Conservation (phyloP, 225 moss, liverwort and hornwort genomes). For the Bryum argenteum region DNA sequence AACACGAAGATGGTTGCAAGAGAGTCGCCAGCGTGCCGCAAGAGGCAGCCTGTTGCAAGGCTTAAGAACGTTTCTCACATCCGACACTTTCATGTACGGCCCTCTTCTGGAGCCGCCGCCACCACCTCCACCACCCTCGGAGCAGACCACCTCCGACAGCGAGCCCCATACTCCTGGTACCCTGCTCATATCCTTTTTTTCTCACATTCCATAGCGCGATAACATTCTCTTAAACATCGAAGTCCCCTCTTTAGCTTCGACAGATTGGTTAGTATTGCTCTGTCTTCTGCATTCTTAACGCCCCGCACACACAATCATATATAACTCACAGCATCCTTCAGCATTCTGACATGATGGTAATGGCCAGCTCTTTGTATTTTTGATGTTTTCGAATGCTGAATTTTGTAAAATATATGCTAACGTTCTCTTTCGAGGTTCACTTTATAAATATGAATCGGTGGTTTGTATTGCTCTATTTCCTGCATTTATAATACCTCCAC, state of each 20-base stretch:
- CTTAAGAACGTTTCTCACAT: conserved; percentile 42
- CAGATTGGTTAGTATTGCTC: background rate
- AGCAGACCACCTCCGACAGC: conserved; percentile 23
- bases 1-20: conserved; percentile 28
- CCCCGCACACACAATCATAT: background rate
- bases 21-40: conserved; percentile 44
- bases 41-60: conserved; percentile 35
- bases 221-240: no score
- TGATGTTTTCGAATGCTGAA: no score
- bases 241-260: no score
- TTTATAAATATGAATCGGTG: no score
- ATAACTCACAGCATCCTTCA: background rate
- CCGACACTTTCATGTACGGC: conserved; percentile 60
- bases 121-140: conserved; percentile 14
- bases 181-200: background rate
- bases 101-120: conserved; percentile 36
- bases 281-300: background rate
- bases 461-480: background rate
- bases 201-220: no score
- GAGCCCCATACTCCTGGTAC: conserved; percentile 40
- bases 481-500: background rate
- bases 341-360: no score
- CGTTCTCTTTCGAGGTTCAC: no score
- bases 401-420: no score
- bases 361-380: no score